Percentiles rank a stretch among this genome's conserved stretches.
Conservation (phyloP, 106 monocot species). For the Allium cepa region DNA sequence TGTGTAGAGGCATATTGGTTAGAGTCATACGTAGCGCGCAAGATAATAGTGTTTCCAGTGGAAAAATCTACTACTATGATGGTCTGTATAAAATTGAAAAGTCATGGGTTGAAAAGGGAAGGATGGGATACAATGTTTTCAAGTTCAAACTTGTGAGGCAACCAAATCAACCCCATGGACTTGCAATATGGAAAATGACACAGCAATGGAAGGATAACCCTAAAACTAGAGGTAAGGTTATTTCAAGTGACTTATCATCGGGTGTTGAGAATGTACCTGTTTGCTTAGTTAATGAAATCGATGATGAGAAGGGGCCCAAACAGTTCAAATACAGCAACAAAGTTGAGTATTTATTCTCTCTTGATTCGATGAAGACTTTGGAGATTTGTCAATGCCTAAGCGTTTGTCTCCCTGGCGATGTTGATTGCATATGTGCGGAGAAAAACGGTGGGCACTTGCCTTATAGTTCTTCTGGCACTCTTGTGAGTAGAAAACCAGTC, state of each 20-base stretch:
- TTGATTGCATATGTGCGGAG: conserved; percentile 47
- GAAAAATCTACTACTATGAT: conserved; percentile 79
- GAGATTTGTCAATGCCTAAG: conserved; percentile 52
- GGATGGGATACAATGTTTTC: conserved; percentile 64
- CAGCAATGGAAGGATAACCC: conserved; percentile 64
- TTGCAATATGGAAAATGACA: conserved; percentile 56
- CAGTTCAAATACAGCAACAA: conserved; percentile 49
- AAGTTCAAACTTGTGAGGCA: conserved; percentile 69
- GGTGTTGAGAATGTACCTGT: conserved; percentile 59
- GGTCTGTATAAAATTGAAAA: conserved; percentile 74
- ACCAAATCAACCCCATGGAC: conserved; percentile 59
- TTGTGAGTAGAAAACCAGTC: conserved; percentile 44
- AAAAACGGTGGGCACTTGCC: conserved; percentile 62
- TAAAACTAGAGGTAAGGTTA: conserved; percentile 43
- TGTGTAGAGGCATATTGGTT: conserved; percentile 34
- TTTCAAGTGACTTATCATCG: conserved; percentile 56
- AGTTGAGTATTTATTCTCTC: conserved; percentile 20
- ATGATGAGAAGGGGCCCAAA: conserved; percentile 43
- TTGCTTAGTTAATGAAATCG: conserved; percentile 81
- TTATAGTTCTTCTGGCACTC: conserved; percentile 56
- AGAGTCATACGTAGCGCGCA: conserved; percentile 70
- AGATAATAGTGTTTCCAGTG: conserved; percentile 22
- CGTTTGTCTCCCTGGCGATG: conserved; percentile 58
- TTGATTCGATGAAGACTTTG: conserved; percentile 21
- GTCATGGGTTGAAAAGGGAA: conserved; percentile 59